phyloP scores from a whole-genome alignment of 148 eudicot species.

The Euryodendron excelsum region DNA sequence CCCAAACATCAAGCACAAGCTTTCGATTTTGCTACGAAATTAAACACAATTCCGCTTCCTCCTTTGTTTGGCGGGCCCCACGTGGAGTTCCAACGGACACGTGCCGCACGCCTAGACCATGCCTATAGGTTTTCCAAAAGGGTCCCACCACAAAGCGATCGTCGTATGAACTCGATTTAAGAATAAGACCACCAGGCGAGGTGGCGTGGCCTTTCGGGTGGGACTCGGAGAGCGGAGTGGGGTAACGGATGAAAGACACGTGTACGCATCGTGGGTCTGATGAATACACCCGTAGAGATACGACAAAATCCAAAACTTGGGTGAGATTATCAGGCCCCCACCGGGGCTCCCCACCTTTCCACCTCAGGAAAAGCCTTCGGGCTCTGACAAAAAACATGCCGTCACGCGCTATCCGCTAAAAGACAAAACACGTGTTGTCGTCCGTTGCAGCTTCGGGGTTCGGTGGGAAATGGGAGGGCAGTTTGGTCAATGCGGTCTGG shows the following conservation, averaged over 20 bases:
- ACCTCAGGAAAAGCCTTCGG: no score
- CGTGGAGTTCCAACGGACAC: not conserved
- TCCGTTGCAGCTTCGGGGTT: no score
- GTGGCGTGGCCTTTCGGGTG: not conserved
- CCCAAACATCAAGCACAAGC: no score
- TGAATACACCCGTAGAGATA: slow-evolving; percentile 6
- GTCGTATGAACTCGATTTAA: slow-evolving; percentile 14
- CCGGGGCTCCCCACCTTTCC: no score
- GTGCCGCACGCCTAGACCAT: not conserved
- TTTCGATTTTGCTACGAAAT: not conserved
- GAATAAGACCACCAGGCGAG: not conserved
- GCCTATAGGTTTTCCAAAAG: not conserved
- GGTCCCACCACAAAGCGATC: not conserved
- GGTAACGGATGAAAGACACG: slow-evolving; percentile 21
- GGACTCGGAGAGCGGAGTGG: not conserved
- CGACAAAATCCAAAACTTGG: slow-evolving; percentile 34
- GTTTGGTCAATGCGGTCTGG: no score
- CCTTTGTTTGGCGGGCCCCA: no score
- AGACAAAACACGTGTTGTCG: slow-evolving; percentile 39
- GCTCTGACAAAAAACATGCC: slow-evolving; percentile 34
- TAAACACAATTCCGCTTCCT: no score
- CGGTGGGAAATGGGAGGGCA: no score
- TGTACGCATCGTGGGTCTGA: slow-evolving; percentile 7
- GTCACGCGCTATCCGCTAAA: slow-evolving; percentile 35
- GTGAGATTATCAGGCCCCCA: no score